A percentile compares a stretch with the other conserved stretches of the same genome.
Evolutionary conservation across 1,139 yeast genomes (phyloP).

Genomic region (Meyerozyma guilliermondii): DNA sequence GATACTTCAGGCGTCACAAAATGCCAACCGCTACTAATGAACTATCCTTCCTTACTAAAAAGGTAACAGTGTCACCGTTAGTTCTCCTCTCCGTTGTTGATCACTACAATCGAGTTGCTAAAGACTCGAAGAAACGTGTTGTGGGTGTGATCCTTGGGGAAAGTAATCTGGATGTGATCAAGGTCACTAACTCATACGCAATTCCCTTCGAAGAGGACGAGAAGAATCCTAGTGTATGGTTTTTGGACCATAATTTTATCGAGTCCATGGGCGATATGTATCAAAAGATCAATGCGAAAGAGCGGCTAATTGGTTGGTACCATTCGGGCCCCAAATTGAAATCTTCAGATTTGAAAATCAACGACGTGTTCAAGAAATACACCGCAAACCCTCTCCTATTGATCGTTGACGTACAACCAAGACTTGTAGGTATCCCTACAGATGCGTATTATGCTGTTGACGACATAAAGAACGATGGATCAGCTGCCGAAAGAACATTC

Average conservation of each 20-base stretch:
- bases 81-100: constrained; percentile 93
- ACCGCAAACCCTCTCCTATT: constrained; percentile 78
- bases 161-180: constrained; percentile 48
- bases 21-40: constrained; percentile 25
- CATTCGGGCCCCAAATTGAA: constrained; percentile 94
- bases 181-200: constrained; percentile 76
- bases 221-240: constrained; percentile 92
- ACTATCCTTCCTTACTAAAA: constrained; percentile 40
- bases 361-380: constrained; percentile 81
- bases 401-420: constrained; percentile 88
- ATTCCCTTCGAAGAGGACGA: constrained; percentile 97
- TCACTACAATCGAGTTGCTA: constrained; percentile 83
- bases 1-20: constrained; percentile 1
- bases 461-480: constrained; percentile 95
- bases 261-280: constrained; percentile 98
- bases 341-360: constrained; percentile 84
- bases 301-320: constrained; percentile 95
- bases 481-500: constrained; percentile 88
- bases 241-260: constrained; percentile 91
- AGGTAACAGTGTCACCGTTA: constrained; percentile 91
- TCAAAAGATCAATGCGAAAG: constrained; percentile 94
- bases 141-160: constrained; percentile 95
- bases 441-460: constrained; percentile 94
- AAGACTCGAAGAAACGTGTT: constrained; percentile 69
- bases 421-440: constrained; percentile 83